phyloP scores from a whole-genome alignment of 768 basidiomycete species.

The Lentinula raphanica region DNA sequence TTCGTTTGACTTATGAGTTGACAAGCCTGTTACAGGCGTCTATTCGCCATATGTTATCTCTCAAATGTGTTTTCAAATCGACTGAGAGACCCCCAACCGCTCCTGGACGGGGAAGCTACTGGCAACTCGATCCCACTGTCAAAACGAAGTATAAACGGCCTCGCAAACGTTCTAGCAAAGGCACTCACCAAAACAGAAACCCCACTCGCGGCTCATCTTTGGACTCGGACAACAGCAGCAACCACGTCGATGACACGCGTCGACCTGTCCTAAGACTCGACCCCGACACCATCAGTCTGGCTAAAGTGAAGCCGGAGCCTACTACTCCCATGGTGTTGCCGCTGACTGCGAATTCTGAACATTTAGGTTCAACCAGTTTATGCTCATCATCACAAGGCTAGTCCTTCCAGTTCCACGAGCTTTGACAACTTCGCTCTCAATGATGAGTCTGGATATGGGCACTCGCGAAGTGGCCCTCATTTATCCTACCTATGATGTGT shows the following conservation, averaged over 20 bases:
- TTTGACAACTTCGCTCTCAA: not conserved
- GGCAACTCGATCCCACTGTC: conserved; percentile 38
- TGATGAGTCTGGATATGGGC: not conserved
- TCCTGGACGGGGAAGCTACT: conserved; percentile 50
- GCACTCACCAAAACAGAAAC: not conserved
- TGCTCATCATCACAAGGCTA: not conserved
- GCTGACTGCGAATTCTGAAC: not conserved
- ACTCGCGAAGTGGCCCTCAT: not conserved
- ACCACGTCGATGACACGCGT: not conserved
- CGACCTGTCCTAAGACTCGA: not conserved
- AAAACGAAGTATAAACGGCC: conserved; percentile 42
- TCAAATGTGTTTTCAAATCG: conserved; percentile 35
- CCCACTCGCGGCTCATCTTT: not conserved
- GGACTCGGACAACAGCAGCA: not conserved
- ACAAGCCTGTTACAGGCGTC: not conserved
- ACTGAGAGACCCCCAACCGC: conserved; percentile 48
- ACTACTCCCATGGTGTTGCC: not conserved
- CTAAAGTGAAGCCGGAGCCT: not conserved
- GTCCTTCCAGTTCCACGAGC: not conserved
- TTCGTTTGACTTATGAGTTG: not conserved
- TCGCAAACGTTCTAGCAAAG: conserved; percentile 18
- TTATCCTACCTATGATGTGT: not conserved
- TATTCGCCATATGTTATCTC: conserved; percentile 4
- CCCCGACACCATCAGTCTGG: not conserved
- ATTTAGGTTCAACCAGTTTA: not conserved